phyloP scores from a whole-genome alignment of 768 basidiomycete genomes.

The Termitomyces sp. region DNA sequence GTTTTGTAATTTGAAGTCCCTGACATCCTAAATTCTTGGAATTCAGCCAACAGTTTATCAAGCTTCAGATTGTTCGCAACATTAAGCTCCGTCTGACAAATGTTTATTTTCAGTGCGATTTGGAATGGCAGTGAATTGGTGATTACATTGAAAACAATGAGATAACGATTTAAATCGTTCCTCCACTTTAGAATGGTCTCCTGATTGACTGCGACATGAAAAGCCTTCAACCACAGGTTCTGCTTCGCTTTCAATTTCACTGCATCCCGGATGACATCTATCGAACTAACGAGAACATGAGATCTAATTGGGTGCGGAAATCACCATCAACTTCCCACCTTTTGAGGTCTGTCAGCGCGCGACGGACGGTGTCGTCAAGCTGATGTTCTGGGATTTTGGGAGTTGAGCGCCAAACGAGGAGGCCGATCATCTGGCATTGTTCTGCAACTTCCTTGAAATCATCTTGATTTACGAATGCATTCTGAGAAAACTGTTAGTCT shows the following conservation, averaged over 20 bases:
- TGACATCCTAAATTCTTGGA: neutral
- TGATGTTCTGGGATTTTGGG: neutral
- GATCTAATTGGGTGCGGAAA: neutral
- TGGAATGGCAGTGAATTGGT: neutral
- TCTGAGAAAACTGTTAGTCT: neutral
- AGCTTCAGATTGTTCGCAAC: no score
- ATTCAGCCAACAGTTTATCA: conserved; percentile 3
- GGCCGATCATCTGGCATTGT: conserved; percentile 9
- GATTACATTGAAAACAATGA: conserved; percentile 7
- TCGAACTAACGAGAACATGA: neutral
- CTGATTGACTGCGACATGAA: conserved; percentile 7
- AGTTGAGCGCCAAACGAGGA: conserved; percentile 7
- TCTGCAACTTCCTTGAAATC: conserved; percentile 8
- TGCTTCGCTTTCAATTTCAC: neutral
- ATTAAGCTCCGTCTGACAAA: conserved; percentile 1
- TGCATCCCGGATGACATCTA: neutral
- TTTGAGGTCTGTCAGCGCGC: neutral
- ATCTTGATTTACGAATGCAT: neutral
- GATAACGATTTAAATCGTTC: neutral
- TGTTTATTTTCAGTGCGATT: neutral
- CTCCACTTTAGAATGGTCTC: conserved; percentile 5
- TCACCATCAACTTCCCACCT: neutral
- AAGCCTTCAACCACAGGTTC: neutral
- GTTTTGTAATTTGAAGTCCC: neutral
- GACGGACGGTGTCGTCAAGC: neutral